Evolutionary conservation across 2,329 filamentous ascomycete genomes (phyloP).

Genomic region (Tolypocladium tropicale): DNA sequence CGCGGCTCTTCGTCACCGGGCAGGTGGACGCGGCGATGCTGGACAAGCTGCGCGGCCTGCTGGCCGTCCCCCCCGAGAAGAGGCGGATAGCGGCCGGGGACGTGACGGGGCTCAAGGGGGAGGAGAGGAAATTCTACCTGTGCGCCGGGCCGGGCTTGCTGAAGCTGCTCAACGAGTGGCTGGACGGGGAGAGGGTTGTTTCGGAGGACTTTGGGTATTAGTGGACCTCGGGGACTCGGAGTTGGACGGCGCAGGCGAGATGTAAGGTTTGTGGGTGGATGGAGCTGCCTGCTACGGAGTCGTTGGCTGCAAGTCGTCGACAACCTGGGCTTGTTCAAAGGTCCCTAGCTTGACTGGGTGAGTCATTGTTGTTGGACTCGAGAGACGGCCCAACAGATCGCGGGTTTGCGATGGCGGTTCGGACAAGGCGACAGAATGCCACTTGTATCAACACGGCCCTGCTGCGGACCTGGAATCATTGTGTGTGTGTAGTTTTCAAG

Average conservation of each 20-base stretch:
- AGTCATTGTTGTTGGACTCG: no score
- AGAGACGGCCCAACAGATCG: no score
- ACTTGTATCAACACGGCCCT: no score
- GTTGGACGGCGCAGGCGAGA: not conserved
- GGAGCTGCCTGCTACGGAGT: not conserved
- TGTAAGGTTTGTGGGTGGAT: not conserved
- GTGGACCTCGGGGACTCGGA: slow-evolving; percentile 2
- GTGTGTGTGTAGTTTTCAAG: no score
- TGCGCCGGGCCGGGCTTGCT: slow-evolving; percentile 35
- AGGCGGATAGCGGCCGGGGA: slow-evolving; percentile 31
- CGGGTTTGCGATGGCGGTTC: no score
- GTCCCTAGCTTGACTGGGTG: not conserved
- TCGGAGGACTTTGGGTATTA: slow-evolving; percentile 55
- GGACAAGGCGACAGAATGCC: no score
- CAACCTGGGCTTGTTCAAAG: not conserved
- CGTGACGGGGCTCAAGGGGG: slow-evolving; percentile 26
- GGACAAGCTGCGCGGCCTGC: slow-evolving; percentile 17
- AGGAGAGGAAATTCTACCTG: slow-evolving; percentile 38
- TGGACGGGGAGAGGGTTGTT: slow-evolving; percentile 41
- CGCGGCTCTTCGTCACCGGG: slow-evolving; percentile 57
- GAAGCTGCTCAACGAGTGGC: slow-evolving; percentile 35
- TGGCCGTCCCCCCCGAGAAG: slow-evolving; percentile 22
- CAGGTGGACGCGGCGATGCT: slow-evolving; percentile 22
- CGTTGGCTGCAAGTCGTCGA: no score
- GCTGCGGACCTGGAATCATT: no score